Percentiles rank a stretch among this genome's conserved stretches.
Evolutionary conservation across 2,329 filamentous ascomycete genomes (phyloP).

Genomic region (Podosphaera leucotricha): DNA sequence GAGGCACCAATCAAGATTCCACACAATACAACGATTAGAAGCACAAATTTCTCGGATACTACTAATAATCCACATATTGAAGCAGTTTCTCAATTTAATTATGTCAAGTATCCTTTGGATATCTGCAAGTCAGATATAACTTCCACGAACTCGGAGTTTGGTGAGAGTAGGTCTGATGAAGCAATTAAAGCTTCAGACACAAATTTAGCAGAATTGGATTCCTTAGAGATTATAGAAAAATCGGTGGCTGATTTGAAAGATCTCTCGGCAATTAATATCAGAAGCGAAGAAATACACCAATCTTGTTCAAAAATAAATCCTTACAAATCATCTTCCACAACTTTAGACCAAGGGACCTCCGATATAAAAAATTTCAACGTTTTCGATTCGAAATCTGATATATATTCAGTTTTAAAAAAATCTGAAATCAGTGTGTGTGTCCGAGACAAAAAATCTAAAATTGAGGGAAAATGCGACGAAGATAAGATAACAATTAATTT

Average conservation of each 20-base stretch:
- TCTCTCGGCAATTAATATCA: background rate
- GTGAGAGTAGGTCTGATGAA: background rate
- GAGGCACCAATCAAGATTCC: background rate
- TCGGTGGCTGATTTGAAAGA: background rate
- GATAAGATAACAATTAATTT: background rate
- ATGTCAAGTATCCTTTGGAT: background rate
- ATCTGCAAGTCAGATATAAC: background rate
- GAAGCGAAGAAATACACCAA: background rate
- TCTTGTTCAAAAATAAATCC: background rate
- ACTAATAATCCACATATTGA: background rate
- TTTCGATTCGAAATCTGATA: background rate
- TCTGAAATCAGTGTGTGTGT: background rate
- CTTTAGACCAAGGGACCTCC: background rate
- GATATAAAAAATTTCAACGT: background rate
- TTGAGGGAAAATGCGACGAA: background rate
- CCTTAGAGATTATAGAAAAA: background rate
- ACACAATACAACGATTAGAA: background rate
- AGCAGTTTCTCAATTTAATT: background rate
- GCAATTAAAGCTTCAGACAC: background rate
- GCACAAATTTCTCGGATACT: background rate
- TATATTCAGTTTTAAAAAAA: background rate
- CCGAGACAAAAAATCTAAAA: background rate
- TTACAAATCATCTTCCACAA: background rate
- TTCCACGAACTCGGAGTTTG: background rate
- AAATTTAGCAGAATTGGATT: background rate